Evolutionary conservation across 352 stramenopile genomes (phyloP).

Genomic region (Phytophthora cactorum): DNA sequence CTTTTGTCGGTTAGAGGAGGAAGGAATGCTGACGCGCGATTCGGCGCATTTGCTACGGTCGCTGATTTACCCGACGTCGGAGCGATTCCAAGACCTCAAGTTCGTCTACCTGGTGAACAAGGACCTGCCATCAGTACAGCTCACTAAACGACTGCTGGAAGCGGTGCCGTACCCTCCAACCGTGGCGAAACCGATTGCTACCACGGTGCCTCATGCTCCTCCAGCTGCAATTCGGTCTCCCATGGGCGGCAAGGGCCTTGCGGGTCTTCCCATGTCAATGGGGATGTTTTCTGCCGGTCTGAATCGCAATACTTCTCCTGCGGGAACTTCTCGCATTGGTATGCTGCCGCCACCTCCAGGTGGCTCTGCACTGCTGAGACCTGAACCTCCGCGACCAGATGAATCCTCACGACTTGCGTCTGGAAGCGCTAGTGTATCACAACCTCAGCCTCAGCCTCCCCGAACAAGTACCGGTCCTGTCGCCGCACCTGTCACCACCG

Average conservation of each 20-base stretch:
- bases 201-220: slow-evolving; percentile 28
- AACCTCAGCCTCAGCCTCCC: slow-evolving; percentile 21
- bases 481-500: slow-evolving; percentile 8
- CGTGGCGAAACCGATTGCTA: slow-evolving; percentile 42
- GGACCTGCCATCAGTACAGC: slow-evolving; percentile 70
- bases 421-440: slow-evolving; percentile 25
- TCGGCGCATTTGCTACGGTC: slow-evolving; percentile 74
- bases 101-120: slow-evolving; percentile 92
- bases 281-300: slow-evolving; percentile 42
- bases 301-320: slow-evolving; percentile 35
- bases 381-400: slow-evolving; percentile 32
- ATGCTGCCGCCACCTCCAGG: slow-evolving; percentile 39
- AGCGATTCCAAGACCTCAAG: slow-evolving; percentile 87
- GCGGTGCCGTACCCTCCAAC: slow-evolving; percentile 54
- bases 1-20: slow-evolving; percentile 81
- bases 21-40: slow-evolving; percentile 70
- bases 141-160: slow-evolving; percentile 82
- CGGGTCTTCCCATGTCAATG: slow-evolving; percentile 39
- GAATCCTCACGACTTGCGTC: slow-evolving; percentile 41
- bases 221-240: slow-evolving; percentile 25
- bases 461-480: slow-evolving; percentile 21
- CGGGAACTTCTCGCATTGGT: slow-evolving; percentile 29
- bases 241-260: slow-evolving; percentile 19
- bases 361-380: slow-evolving; percentile 32
- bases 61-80: slow-evolving; percentile 85